These are phyloP conservation scores for Cryptococcus deneoformans DNA, from an alignment of 1,284 basidiomycete species.

Conservation along the genomic window DNA sequence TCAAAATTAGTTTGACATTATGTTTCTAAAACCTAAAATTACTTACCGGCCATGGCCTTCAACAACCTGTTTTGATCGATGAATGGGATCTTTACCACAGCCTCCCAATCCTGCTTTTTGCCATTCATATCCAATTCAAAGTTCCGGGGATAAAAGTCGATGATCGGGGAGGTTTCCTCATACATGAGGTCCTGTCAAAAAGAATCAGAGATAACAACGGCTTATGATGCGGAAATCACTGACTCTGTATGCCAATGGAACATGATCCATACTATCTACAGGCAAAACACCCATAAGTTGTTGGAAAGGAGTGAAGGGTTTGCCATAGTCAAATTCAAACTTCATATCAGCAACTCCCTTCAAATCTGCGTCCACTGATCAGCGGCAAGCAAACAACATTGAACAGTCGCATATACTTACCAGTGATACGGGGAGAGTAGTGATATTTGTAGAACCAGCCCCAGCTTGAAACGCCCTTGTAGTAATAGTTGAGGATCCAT, in stretches of 20 bases:
- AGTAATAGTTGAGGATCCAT: slow-evolving; percentile 99
- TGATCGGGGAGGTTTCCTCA: slow-evolving; percentile 78
- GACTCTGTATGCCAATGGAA: slow-evolving; percentile 81
- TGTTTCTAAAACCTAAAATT: not conserved
- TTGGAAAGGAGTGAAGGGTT: slow-evolving; percentile 90
- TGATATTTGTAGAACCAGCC: slow-evolving; percentile 99
- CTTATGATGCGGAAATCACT: slow-evolving; percentile 11
- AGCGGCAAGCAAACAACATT: not conserved
- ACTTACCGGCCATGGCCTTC: slow-evolving; percentile 70
- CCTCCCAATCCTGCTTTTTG: slow-evolving; percentile 99
- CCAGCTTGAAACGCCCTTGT: slow-evolving; percentile 95
- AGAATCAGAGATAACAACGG: too few relatives aligned
- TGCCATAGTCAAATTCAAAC: slow-evolving; percentile 83
- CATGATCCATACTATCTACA: slow-evolving; percentile 78
- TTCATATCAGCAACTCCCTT: slow-evolving; percentile 69
- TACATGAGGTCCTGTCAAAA: slow-evolving; percentile 77
- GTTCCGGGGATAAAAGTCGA: slow-evolving; percentile 89
- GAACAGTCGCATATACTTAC: slow-evolving; percentile 51
- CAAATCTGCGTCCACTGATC: slow-evolving; percentile 60
- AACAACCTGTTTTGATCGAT: slow-evolving; percentile 82
- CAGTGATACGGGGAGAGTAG: slow-evolving; percentile 91
- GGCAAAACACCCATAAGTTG: slow-evolving; percentile 99
- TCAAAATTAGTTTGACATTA: not conserved
- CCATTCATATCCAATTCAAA: slow-evolving; percentile 96
- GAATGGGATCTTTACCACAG: slow-evolving; percentile 98